These are phyloP conservation scores for Amaranthus cruentus DNA, from an alignment of 148 eudicot genomes.

Conservation along the genomic window DNA sequence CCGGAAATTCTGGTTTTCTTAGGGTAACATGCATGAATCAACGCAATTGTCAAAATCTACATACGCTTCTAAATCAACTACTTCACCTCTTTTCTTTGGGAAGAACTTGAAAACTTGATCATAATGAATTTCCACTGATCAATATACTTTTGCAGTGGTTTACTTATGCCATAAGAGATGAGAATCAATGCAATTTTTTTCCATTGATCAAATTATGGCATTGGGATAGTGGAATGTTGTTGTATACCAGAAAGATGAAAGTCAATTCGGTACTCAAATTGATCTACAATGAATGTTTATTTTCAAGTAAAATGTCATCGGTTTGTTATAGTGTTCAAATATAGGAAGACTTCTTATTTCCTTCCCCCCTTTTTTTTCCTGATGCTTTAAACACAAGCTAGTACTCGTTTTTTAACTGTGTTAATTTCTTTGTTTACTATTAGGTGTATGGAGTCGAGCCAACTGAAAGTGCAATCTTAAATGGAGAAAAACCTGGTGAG, in stretches of 20 bases:
- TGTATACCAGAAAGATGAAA: too few relatives aligned
- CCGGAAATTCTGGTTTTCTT: too few relatives aligned
- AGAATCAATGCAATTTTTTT: too few relatives aligned
- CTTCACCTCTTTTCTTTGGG: not conserved
- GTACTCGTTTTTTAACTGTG: not conserved
- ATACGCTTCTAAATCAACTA: not conserved
- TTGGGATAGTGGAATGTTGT: not conserved
- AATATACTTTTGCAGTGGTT: too few relatives aligned
- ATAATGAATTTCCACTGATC: not conserved
- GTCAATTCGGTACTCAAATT: too few relatives aligned
- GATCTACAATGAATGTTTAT: too few relatives aligned
- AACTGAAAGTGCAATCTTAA: slow-evolving; percentile 71
- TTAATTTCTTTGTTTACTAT: slow-evolving; percentile 5
- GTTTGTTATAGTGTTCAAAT: not conserved
- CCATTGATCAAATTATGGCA: too few relatives aligned
- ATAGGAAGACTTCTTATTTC: not conserved
- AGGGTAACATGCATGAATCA: not conserved
- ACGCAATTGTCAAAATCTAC: not conserved
- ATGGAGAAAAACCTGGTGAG: slow-evolving; percentile 79
- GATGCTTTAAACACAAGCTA: not conserved
- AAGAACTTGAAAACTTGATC: not conserved
- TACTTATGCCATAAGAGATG: too few relatives aligned
- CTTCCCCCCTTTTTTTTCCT: not conserved
- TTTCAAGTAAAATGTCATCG: not conserved
- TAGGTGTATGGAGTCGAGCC: slow-evolving; percentile 82